Evolutionary conservation across 345 rosid species (phyloP).

Genomic region (Cardamine resedifolia): DNA sequence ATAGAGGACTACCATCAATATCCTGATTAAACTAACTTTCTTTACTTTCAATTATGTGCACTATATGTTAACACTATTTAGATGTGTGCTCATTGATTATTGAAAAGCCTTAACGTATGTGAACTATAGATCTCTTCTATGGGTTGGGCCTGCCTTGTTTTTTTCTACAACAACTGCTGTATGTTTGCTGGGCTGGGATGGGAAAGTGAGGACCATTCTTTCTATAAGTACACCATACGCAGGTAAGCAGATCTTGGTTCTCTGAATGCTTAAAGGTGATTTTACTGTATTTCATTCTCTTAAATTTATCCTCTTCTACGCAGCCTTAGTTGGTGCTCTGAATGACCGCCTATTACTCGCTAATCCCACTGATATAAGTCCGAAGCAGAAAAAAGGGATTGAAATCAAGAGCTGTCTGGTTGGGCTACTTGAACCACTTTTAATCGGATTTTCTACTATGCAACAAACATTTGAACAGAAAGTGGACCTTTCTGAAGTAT

Average conservation of each 20-base stretch:
- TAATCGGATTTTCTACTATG: constrained; percentile 98
- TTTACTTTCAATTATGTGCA: constrained; percentile 1
- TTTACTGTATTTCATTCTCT: constrained; percentile 24
- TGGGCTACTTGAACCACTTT: constrained; percentile 97
- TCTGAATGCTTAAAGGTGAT: constrained; percentile 18
- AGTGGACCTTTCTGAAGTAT: constrained; percentile 82
- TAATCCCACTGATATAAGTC: constrained; percentile 79
- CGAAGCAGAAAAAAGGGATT: constrained; percentile 79
- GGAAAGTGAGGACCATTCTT: constrained; percentile 80
- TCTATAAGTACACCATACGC: constrained; percentile 87
- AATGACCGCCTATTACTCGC: constrained; percentile 89
- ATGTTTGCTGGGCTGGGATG: constrained; percentile 96
- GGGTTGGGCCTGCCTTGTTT: constrained; percentile 98
- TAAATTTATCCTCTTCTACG: constrained; percentile 31
- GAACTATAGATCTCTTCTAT: constrained; percentile 88
- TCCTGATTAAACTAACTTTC: constrained; percentile 45
- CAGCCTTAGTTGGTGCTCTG: constrained; percentile 89
- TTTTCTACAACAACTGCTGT: constrained; percentile 87
- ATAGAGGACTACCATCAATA: constrained; percentile 96
- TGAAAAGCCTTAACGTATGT: constrained; percentile 53
- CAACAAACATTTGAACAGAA: constrained; percentile 92
- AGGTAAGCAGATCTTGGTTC: constrained; percentile 48
- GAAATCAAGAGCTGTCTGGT: constrained; percentile 93
- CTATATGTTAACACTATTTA: neutral
- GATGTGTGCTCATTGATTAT: constrained; percentile 20